phyloP scores from a whole-genome alignment of 257 asterid genomes.

The Solanum chmielewskii region DNA sequence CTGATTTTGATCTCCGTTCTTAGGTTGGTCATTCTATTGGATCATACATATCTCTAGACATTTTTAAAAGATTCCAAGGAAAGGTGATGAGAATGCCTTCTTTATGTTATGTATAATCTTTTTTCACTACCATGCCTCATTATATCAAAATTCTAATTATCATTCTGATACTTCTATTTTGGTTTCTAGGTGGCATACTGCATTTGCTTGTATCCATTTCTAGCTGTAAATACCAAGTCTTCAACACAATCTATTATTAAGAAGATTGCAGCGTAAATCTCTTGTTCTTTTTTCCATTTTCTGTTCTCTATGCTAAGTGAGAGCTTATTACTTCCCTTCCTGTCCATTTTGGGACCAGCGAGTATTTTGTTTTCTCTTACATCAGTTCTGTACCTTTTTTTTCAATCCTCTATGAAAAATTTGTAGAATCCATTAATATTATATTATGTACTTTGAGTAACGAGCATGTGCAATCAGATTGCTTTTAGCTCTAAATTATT shows the following conservation, averaged over 20 bases:
- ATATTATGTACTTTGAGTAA: not conserved
- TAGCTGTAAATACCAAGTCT: slow-evolving; percentile 58
- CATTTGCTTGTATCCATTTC: slow-evolving; percentile 69
- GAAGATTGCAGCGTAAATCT: slow-evolving; percentile 41
- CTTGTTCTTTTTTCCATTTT: not conserved
- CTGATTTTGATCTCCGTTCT: slow-evolving; percentile 14
- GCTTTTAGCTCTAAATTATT: not conserved
- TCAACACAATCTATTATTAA: slow-evolving; percentile 47
- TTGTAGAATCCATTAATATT: not conserved
- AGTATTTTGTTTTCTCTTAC: not conserved
- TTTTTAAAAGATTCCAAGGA: slow-evolving; percentile 42
- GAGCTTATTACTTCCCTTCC: not conserved
- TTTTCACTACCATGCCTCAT: not conserved
- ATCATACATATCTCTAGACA: slow-evolving; percentile 62
- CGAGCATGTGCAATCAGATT: not conserved
- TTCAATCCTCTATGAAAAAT: not conserved
- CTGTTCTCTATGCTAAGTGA: not conserved
- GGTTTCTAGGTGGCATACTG: slow-evolving; percentile 47
- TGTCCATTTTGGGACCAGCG: not conserved
- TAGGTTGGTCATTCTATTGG: slow-evolving; percentile 97
- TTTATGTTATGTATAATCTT: not conserved
- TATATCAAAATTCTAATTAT: not conserved
- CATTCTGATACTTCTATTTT: slow-evolving; percentile 4
- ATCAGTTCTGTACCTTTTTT: not conserved
- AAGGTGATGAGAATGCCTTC: slow-evolving; percentile 39